phyloP scores from a whole-genome alignment of 169 alveolate genomes.

The Pseudocohnilembus persalinus region DNA sequence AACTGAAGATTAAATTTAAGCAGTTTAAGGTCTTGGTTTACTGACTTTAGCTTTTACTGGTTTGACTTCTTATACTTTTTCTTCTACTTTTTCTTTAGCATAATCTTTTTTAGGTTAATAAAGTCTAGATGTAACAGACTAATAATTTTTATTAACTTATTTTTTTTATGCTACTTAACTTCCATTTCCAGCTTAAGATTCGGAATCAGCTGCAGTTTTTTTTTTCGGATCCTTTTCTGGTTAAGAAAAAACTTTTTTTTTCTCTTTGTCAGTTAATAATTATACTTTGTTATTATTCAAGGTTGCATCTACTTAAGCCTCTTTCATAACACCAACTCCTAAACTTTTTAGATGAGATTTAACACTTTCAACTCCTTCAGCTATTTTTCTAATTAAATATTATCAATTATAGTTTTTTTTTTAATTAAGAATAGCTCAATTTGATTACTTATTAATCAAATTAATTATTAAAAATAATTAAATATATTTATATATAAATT shows the following conservation, averaged over 20 bases:
- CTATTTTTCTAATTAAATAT: not conserved
- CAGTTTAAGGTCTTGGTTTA: no score
- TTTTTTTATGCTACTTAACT: not conserved
- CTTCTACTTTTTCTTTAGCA: not conserved
- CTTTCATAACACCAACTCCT: not conserved
- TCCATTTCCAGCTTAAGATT: not conserved
- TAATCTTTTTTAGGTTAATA: not conserved
- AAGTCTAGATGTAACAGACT: not conserved
- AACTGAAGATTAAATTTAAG: no score
- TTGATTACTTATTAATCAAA: no score
- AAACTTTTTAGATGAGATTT: not conserved
- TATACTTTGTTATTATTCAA: not conserved
- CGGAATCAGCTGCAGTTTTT: not conserved
- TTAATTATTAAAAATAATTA: no score
- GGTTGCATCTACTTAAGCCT: not conserved
- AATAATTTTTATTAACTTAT: not conserved
- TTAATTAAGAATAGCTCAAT: no score
- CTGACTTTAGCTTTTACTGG: no score
- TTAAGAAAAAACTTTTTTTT: not conserved
- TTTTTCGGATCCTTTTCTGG: not conserved
- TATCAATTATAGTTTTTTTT: no score
- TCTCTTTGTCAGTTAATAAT: not conserved
- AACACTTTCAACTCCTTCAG: not conserved
- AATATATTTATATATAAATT: no score
- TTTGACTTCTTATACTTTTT: not conserved